Evolutionary conservation across 2,329 filamentous ascomycete species (phyloP).

Genomic region (Claviceps humidiphila): DNA sequence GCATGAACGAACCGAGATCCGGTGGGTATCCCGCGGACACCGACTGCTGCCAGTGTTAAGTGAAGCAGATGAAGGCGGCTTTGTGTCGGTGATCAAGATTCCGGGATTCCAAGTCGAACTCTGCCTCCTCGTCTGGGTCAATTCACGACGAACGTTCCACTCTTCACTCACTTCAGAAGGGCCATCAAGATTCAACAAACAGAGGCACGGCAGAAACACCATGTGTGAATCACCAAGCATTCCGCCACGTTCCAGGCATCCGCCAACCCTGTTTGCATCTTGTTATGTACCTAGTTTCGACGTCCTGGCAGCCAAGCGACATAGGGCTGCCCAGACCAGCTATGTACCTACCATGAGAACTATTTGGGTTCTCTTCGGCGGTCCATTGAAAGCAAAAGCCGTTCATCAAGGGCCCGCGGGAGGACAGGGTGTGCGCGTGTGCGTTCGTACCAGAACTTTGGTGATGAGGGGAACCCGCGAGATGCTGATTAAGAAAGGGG

Average conservation of each 20-base stretch:
- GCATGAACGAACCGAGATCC: too few relatives aligned
- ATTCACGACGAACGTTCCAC: too few relatives aligned
- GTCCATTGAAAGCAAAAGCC: neutral
- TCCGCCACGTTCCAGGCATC: neutral
- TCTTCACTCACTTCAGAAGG: too few relatives aligned
- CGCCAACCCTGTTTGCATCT: neutral
- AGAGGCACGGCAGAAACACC: neutral
- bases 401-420: neutral
- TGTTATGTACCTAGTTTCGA: neutral
- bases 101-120: too few relatives aligned
- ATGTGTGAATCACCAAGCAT: neutral
- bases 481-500: neutral
- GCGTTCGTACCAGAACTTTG: neutral
- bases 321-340: conserved; percentile 5
- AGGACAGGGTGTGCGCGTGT: neutral
- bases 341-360: conserved; percentile 1
- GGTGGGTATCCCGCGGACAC: too few relatives aligned
- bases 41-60: too few relatives aligned
- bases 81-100: too few relatives aligned
- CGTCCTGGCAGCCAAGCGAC: conserved; percentile 2
- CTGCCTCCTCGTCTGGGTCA: too few relatives aligned
- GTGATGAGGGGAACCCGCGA: neutral
- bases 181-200: neutral
- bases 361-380: neutral
- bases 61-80: too few relatives aligned